These are phyloP conservation scores for Rhexocercosporidium sp. DNA, from an alignment of 2,329 filamentous ascomycete species.

Conservation along the genomic window DNA sequence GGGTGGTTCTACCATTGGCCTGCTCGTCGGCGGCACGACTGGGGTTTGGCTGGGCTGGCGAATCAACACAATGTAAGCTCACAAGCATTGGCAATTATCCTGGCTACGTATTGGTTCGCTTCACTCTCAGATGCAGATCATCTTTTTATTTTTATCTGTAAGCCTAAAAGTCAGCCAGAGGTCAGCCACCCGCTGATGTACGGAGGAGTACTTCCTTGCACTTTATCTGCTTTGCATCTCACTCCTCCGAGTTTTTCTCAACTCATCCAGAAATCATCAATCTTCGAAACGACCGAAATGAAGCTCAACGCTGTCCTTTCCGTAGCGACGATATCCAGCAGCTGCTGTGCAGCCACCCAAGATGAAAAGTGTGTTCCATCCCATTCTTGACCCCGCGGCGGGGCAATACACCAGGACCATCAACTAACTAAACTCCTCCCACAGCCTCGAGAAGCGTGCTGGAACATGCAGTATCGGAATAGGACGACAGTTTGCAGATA, in stretches of 20 bases:
- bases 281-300: not conserved
- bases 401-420: not conserved
- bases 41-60: not conserved
- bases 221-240: not conserved
- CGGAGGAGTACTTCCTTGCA: not conserved
- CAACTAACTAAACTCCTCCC: not conserved
- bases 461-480: slow-evolving; percentile 26
- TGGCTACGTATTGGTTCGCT: not conserved
- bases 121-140: not conserved
- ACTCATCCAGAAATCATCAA: not conserved
- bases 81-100: not conserved
- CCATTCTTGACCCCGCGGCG: slow-evolving; percentile 7
- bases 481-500: slow-evolving; percentile 17
- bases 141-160: slow-evolving; percentile 7
- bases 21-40: not conserved
- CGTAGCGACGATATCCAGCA: not conserved
- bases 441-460: slow-evolving; percentile 8
- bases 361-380: not conserved
- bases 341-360: slow-evolving; percentile 3
- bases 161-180: slow-evolving; percentile 6
- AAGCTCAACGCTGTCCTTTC: not conserved
- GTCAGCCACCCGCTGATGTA: slow-evolving; percentile 2
- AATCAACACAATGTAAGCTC: slow-evolving; percentile 3
- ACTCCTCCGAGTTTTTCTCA: not conserved
- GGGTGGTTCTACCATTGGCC: not conserved